Conservation (phyloP, 805 yeast species). For the Zygoascus bituminiphila region DNA sequence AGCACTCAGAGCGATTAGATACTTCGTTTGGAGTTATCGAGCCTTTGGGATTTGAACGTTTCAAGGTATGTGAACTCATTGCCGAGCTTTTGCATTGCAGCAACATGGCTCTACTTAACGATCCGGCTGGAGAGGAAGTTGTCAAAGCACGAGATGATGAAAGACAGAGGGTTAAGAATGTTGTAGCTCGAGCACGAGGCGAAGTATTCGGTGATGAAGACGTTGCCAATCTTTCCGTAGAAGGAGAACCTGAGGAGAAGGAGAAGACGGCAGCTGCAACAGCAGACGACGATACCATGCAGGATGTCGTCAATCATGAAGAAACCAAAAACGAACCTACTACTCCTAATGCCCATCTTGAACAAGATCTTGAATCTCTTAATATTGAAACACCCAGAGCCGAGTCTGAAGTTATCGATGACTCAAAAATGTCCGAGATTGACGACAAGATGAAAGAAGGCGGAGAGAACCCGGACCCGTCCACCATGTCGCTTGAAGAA, state of each 20-base stretch:
- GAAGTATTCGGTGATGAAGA: conserved; percentile 24
- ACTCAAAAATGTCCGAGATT: conserved; percentile 23
- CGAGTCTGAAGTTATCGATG: conserved; percentile 11
- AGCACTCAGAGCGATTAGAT: conserved; percentile 32
- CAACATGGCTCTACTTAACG: conserved; percentile 89
- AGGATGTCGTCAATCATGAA: not conserved
- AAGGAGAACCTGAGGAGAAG: conserved; percentile 13
- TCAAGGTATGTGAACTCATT: conserved; percentile 81
- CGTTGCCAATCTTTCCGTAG: conserved; percentile 10
- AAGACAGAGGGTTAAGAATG: conserved; percentile 42
- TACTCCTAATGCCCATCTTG: conserved; percentile 1
- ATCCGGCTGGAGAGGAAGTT: conserved; percentile 59
- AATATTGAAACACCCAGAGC: conserved; percentile 15
- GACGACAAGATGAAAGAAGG: conserved; percentile 1
- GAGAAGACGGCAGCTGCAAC: conserved; percentile 10
- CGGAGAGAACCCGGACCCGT: not conserved
- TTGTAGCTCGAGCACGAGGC: conserved; percentile 20
- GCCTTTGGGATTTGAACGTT: conserved; percentile 84
- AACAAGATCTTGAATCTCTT: conserved; percentile 20
- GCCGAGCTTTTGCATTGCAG: conserved; percentile 96
- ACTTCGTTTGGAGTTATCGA: conserved; percentile 62
- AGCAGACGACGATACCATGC: not conserved
- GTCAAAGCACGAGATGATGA: conserved; percentile 61
- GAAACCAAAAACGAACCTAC: not conserved
- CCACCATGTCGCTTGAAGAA: conserved; percentile 15